Base-by-base conservation (phyloP, 176 grass and related monocot species). In the Musa schizocarpa region DNA sequence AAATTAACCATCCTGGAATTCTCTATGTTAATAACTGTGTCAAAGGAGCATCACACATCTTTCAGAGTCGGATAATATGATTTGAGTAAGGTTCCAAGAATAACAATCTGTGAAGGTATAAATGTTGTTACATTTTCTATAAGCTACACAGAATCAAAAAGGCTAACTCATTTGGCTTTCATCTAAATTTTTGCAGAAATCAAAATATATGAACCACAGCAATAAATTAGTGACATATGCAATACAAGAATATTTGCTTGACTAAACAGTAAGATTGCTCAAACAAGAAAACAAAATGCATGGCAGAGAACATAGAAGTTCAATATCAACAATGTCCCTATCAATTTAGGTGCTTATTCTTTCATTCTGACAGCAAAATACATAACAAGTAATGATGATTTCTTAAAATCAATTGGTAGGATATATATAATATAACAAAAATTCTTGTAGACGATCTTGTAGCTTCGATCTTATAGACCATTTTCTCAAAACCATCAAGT, bases 1-100 rank as follows among this genome's bases (percentile, higher is more conserved):
- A 96, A 92, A 74, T 96, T 96, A 69, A 96, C 92, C 92, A 96
- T 96, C 72, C 74, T 82, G 77, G 68, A 71, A 19, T 71, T 9
- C 20, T 50, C 69, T 72, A 61, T 19, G 54, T 49, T 56, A 62
- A 58, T 57, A 14, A 48, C 63, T 65, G 10, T 65, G 63, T 4
- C 63, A 26, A 26, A 65, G 12, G 23, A 63, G 34, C 72, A 43
- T 19, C 10, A 14, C 48, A 48, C 25, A 3, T 62, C 26, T 62
- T 58, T 59, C 25, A 75, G 63, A 25, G 63, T 26, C 57, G 9
- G 57, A 65, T 25, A 7, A 65, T 13, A 65, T 27, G 21, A 26
- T 65, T 65, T 11, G 13, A 65, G 9, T 27, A 65, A 65, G 63
- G 22, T 63, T 63, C 20, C n/a, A 63, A 63, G 22, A 9, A 63